phyloP scores from a whole-genome alignment of 208 protist genomes.

The Polymyxa betae region DNA sequence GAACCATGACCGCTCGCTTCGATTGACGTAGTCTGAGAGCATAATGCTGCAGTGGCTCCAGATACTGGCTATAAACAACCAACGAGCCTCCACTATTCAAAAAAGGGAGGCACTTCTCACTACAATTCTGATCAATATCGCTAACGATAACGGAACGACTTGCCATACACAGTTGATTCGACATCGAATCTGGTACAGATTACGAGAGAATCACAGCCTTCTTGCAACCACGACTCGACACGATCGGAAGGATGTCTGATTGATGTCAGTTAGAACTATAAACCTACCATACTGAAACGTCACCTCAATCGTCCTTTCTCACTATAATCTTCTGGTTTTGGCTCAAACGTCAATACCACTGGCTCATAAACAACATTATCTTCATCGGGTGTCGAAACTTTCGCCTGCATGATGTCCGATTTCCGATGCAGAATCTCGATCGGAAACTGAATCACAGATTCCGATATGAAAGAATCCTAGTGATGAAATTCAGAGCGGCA shows the following conservation, averaged over 20 bases:
- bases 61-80: slow-evolving; percentile 33
- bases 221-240: background rate
- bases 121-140: background rate
- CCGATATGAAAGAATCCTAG: too few species aligned
- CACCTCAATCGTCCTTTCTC: too few species aligned
- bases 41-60: slow-evolving; percentile 45
- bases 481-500: too few species aligned
- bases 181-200: slow-evolving; percentile 36
- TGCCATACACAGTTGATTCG: background rate
- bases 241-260: background rate
- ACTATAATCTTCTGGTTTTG: too few species aligned
- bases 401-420: too few species aligned
- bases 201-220: background rate
- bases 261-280: too few species aligned
- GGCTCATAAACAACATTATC: too few species aligned
- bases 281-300: too few species aligned
- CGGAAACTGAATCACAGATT: too few species aligned
- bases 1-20: slow-evolving; percentile 36
- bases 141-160: background rate
- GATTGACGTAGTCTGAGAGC: slow-evolving; percentile 21
- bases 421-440: too few species aligned
- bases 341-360: too few species aligned
- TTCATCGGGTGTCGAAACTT: too few species aligned
- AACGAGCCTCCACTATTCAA: slow-evolving; percentile 26
- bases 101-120: background rate